These are phyloP conservation scores for Aspergillus biplanus DNA, from an alignment of 495 filamentous ascomycete genomes.

Conservation along the genomic window DNA sequence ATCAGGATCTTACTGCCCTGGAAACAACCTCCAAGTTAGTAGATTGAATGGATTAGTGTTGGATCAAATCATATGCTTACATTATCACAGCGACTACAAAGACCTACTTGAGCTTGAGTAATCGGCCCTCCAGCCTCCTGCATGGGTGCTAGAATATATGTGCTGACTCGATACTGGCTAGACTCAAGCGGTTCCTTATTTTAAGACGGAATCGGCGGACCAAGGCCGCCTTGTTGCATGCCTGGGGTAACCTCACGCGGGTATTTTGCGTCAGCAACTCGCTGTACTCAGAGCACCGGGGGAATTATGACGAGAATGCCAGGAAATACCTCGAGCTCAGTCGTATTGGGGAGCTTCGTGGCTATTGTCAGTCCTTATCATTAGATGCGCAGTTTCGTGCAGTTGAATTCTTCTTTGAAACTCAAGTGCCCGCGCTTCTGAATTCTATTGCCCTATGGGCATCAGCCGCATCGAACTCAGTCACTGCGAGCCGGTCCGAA, in stretches of 20 bases:
- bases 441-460: conserved; percentile 32
- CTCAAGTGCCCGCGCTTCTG: conserved; percentile 28
- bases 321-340: conserved; percentile 35
- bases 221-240: neutral
- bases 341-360: conserved; percentile 34
- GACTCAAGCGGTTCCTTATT: conserved; percentile 22
- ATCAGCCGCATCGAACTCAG: conserved; percentile 17
- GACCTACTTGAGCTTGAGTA: conserved; percentile 21
- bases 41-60: neutral
- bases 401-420: conserved; percentile 25
- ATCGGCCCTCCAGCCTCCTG: neutral
- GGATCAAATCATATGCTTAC: neutral
- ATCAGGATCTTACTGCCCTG: conserved; percentile 13
- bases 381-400: conserved; percentile 31
- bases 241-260: conserved; percentile 5
- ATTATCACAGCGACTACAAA: conserved; percentile 18
- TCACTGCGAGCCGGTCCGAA: conserved; percentile 20
- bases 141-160: neutral
- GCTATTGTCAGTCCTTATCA: conserved; percentile 34
- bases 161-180: conserved; percentile 8
- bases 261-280: conserved; percentile 44
- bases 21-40: conserved; percentile 13
- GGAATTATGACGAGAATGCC: no score
- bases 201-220: conserved; percentile 22
- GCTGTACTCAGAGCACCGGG: conserved; percentile 28